Evolutionary conservation across 306 rosid genomes (phyloP), one percentile per base, ranked within the genome.

Genomic region (Prunus padus): DNA sequence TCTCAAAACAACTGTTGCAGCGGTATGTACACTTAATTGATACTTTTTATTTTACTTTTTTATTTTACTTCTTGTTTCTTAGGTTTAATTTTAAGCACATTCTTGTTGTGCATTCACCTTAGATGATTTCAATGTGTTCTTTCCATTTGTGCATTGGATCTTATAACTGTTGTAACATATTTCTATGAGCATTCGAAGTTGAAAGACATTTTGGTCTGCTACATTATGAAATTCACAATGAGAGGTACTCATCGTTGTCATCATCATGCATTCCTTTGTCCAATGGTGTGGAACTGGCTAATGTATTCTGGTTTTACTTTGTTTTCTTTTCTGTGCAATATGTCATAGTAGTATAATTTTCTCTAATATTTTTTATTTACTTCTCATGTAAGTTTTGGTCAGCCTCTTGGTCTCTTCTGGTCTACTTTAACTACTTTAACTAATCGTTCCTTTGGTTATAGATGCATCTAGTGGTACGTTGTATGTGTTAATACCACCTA

Each of bases 1-100:
- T 46, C 97, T 96, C 56, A 96, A 92, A 81, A 96, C 99, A 77
- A 96, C 99, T 40, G 76, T 96, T 82, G 99, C 99, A 18, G 96
- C 97, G 91, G 99, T 96, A 92, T 76, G 97, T 86, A 33, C 72
- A 45, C 57, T 54, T 45, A 64, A 72, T 76, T 5, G 59, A 46
- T 70, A 45, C 62, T 22, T 8, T 70, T 72, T 76, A 26, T 52
- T 22, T 47, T 40, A 30, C 63, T 55, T 71, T 8, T 70, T 72
- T 76, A 26, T 52, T 22, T 47, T 40, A 30, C 63, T 55, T 71
- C n/a, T 50, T 44, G 42, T 57, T 76, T 19, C 37, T 51, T 67
- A 37, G 52, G 5, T n/a, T 59, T 66, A 55, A 22, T 52, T 6
- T 65, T 64, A 31, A 56, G 66, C 37, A 40, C 23, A 57, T 45